These are phyloP conservation scores for Dorcoceras hygrometricum DNA, from an alignment of 257 asterid species.

Conservation along the genomic window DNA sequence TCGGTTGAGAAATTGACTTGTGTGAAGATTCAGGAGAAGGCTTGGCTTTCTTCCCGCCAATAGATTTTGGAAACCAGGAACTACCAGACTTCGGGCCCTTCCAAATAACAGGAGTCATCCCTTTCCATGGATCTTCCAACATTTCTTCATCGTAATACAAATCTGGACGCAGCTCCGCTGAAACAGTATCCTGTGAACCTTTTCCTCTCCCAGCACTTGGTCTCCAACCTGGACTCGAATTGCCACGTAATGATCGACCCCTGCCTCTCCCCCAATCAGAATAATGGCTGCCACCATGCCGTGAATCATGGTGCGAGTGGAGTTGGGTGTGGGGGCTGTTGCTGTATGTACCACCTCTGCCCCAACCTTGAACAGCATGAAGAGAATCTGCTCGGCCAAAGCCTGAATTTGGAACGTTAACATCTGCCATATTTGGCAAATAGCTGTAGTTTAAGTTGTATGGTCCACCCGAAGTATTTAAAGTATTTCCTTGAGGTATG, in stretches of 20 bases:
- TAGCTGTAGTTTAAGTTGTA: conserved; percentile 29
- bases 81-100: conserved; percentile 30
- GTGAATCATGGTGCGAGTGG: conserved; percentile 31
- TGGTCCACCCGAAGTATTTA: conserved; percentile 36
- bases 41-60: conserved; percentile 49
- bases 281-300: conserved; percentile 27
- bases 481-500: conserved; percentile 34
- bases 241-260: conserved; percentile 37
- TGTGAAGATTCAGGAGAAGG: conserved; percentile 38
- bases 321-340: conserved; percentile 23
- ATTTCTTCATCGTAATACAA: conserved; percentile 57
- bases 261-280: conserved; percentile 43
- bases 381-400: conserved; percentile 30
- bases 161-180: conserved; percentile 43
- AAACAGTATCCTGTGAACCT: conserved; percentile 29
- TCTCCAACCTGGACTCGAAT: conserved; percentile 30
- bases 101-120: conserved; percentile 57
- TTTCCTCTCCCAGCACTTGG: conserved; percentile 36
- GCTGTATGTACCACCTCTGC: conserved; percentile 40
- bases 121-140: conserved; percentile 84
- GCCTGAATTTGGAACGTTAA: conserved; percentile 29
- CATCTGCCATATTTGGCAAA: conserved; percentile 36
- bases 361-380: conserved; percentile 35
- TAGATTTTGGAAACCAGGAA: conserved; percentile 53
- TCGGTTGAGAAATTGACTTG: conserved; percentile 37